Conservation (phyloP, 1,284 basidiomycete species). For the Athelia psychrophila region DNA sequence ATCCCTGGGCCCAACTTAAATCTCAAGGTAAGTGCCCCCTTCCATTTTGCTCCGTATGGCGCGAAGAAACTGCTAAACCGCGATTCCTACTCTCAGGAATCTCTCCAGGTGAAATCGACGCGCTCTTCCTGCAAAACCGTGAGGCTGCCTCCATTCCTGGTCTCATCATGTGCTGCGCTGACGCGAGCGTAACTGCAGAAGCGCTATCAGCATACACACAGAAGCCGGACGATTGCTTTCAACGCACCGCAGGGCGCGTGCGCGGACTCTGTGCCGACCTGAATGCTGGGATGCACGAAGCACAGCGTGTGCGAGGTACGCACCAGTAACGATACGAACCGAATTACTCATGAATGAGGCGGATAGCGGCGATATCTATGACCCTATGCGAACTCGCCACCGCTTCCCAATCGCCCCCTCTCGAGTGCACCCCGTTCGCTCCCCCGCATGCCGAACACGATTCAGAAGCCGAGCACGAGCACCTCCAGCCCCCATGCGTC, state of each 20-base stretch:
- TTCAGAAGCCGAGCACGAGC: not conserved
- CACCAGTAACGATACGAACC: not conserved
- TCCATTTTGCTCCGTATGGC: not conserved
- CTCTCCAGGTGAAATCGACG: not conserved
- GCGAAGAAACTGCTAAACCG: not conserved
- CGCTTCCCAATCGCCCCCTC: not conserved
- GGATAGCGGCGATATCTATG: not conserved
- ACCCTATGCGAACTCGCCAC: not conserved
- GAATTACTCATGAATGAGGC: not conserved
- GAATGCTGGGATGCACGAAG: not conserved
- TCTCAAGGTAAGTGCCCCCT: not conserved
- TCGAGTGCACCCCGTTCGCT: not conserved
- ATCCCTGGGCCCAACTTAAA: not conserved
- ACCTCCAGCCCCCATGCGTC: not conserved
- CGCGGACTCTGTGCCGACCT: not conserved
- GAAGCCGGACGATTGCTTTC: not conserved
- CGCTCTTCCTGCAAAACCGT: not conserved
- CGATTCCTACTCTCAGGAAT: not conserved
- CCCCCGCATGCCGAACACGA: not conserved
- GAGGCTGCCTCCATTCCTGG: not conserved
- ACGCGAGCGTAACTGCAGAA: not conserved
- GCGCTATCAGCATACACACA: not conserved
- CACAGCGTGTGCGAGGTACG: not conserved
- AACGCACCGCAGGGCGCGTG: not conserved
- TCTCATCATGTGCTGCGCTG: not conserved